Percentiles rank a stretch among this genome's conserved stretches.
phyloP scores from a whole-genome alignment of 371 early-diverging fungal species.

The Mortierella sp. region DNA sequence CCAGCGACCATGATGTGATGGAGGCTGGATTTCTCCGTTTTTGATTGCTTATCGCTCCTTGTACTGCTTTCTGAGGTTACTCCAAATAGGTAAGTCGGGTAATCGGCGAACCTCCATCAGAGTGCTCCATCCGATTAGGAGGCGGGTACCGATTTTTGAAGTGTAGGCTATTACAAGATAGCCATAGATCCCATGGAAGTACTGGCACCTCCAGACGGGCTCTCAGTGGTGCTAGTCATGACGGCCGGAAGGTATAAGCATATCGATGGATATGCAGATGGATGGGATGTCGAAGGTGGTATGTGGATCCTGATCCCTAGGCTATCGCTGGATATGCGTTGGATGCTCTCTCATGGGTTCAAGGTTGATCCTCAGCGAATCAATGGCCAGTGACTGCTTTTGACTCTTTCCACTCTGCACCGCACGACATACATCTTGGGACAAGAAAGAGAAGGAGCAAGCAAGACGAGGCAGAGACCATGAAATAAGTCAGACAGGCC shows the following conservation, averaged over 20 bases:
- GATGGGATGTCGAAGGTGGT: conserved; percentile 20
- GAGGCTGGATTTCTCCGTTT: not conserved
- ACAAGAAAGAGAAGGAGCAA: conserved; percentile 3
- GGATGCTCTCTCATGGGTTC: no score
- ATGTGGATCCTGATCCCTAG: not conserved
- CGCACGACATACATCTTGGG: not conserved
- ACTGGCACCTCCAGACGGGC: no score
- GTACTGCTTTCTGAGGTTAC: not conserved
- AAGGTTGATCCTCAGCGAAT: not conserved
- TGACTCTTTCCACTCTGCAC: not conserved
- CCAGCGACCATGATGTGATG: not conserved
- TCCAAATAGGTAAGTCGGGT: conserved; percentile 9
- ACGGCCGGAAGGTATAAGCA: not conserved
- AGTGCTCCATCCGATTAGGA: no score
- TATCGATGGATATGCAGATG: conserved; percentile 15
- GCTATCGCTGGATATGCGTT: not conserved
- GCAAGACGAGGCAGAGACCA: no score
- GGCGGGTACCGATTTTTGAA: no score
- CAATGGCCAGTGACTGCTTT: conserved; percentile 4
- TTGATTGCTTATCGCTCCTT: conserved; percentile 3
- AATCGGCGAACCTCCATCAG: no score
- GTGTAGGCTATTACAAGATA: no score
- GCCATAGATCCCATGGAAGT: no score
- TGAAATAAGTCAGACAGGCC: no score
- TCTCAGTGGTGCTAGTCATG: no score